phyloP scores from a whole-genome alignment of 2,329 filamentous ascomycete genomes.

The Zymoseptoria tritici region DNA sequence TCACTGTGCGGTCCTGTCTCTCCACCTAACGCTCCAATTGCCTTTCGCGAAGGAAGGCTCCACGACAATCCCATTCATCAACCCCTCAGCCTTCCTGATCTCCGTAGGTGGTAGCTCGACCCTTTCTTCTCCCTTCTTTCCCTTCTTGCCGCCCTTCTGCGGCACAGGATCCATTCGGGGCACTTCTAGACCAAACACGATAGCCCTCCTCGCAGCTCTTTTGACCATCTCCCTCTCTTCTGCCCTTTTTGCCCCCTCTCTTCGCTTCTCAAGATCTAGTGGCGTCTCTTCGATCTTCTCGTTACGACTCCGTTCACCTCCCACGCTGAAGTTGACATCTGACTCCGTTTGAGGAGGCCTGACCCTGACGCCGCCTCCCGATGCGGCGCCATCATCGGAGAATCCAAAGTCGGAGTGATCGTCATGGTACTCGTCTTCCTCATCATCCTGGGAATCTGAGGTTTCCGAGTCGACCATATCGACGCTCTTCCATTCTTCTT shows the following conservation, averaged over 20 bases:
- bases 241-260: conserved; percentile 42
- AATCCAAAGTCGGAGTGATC: conserved; percentile 5
- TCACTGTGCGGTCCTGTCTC: conserved; percentile 31
- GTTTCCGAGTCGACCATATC: conserved; percentile 34
- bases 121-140: conserved; percentile 15
- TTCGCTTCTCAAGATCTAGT: conserved; percentile 44
- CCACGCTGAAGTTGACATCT: conserved; percentile 48
- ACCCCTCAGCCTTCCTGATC: conserved; percentile 48
- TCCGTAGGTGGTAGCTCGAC: conserved; percentile 12
- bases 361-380: conserved; percentile 15
- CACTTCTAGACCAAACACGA: conserved; percentile 47
- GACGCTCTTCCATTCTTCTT: conserved; percentile 36
- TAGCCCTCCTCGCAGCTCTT: conserved; percentile 54
- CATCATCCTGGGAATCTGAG: conserved; percentile 7
- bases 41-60: conserved; percentile 56
- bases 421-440: conserved; percentile 9
- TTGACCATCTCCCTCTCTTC: conserved; percentile 52
- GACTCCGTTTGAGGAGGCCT: conserved; percentile 39
- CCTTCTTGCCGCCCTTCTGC: conserved; percentile 5
- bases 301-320: conserved; percentile 49
- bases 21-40: conserved; percentile 52
- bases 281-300: conserved; percentile 48
- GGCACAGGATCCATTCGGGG: conserved; percentile 11
- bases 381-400: conserved; percentile 6
- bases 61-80: conserved; percentile 52